Base-by-base conservation (phyloP, 495 filamentous ascomycete species). In the Tuber aestivum region DNA sequence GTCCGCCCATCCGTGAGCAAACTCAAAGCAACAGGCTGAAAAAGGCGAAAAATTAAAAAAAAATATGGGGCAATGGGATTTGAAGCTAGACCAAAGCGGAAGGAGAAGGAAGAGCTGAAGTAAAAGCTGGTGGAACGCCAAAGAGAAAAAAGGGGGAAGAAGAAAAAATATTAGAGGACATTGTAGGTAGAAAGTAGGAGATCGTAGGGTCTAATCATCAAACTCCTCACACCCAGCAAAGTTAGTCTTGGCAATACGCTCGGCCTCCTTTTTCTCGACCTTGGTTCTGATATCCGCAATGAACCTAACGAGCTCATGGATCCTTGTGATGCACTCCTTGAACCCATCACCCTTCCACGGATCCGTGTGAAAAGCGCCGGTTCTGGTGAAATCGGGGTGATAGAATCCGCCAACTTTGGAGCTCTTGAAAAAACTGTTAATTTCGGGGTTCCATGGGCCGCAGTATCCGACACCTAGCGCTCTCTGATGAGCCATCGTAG, bases 301-400 rank as follows among this genome's bases (percentile, higher is more conserved):
- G 65, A 81, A 71, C 16, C 72, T 77, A 20, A 68, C 40, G 16
- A 72, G 61, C 44, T 81, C 79, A 3, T 44, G 41, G 0, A 78
- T 37, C 23, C 79, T 81, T 21, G 69, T 70, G 72, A 81, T 56
- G 18, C 80, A 27, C 23, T 81, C 79, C 70, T 44, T 78, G 71
- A 80, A 81, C n/a, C 79, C 79, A 40, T 81, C 79, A 1, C 78
- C 78, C 23, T 70, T 38, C 79, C 79, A 81, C 35, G 78, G 78
- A n/a, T 81, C 79, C 10, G 70, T 44, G 16, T 20, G 18, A 42
- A 70, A 38, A 38, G 61, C 35, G 0, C 41, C 41, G 41, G 72
- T 45, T 10, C 79, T 77, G 20, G 40, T 77, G 68, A 71, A 68
- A 23, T 50, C 23, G 21, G 79, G 79, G 35, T 81, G 71, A 10